Percentiles rank a stretch among this genome's conserved stretches.
Conservation (phyloP, 192 early-diverging fungal species). For the Coemansia sp. region DNA sequence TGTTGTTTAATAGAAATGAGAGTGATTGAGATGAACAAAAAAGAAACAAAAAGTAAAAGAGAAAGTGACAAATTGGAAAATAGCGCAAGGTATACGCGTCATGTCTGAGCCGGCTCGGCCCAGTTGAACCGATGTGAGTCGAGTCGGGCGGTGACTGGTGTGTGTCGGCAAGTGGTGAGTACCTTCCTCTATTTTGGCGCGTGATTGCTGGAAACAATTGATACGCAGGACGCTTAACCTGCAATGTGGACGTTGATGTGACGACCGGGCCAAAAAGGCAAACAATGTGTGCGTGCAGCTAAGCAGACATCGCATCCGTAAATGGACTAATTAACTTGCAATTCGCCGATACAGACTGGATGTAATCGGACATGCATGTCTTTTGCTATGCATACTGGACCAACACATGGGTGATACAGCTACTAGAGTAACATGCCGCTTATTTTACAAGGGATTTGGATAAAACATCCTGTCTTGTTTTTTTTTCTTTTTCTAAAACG, state of each 20-base stretch:
- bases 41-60: too few relatives aligned
- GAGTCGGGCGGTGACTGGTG: not conserved
- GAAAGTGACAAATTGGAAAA: not conserved
- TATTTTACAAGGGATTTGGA: not conserved
- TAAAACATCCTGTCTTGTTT: not conserved
- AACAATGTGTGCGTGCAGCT: not conserved
- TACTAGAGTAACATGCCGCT: not conserved
- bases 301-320: not conserved
- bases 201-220: not conserved
- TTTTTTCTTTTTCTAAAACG: not conserved
- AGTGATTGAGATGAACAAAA: too few relatives aligned
- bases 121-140: not conserved
- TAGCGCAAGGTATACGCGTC: conserved; percentile 6
- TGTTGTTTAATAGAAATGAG: too few relatives aligned
- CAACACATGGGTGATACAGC: not conserved
- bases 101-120: conserved; percentile 14
- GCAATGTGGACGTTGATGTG: not conserved
- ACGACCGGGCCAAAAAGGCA: not conserved
- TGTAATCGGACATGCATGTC: not conserved
- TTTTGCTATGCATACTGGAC: not conserved
- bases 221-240: not conserved
- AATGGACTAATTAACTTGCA: not conserved
- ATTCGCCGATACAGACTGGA: not conserved
- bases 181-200: too few relatives aligned
- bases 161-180: too few relatives aligned